These are phyloP conservation scores for Termitomyces sp. DNA, from an alignment of 768 basidiomycete genomes.

Conservation along the genomic window DNA sequence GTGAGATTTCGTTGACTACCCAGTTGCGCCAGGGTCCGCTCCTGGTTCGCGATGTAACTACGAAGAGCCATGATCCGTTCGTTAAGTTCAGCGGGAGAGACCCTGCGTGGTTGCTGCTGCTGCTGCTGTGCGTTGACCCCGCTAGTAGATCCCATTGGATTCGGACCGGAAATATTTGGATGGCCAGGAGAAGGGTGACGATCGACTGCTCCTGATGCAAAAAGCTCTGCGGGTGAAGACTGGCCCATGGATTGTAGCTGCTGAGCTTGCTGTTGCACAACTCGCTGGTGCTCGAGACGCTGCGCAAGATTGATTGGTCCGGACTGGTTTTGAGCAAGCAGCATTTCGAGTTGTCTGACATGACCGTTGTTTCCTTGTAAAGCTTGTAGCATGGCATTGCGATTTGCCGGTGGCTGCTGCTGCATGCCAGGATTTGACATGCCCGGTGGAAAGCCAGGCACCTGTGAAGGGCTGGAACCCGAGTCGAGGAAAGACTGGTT, in stretches of 20 bases:
- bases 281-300: constrained; percentile 21
- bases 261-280: constrained; percentile 24
- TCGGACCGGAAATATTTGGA: constrained; percentile 24
- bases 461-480: constrained; percentile 27
- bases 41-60: constrained; percentile 8
- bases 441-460: constrained; percentile 35
- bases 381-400: constrained; percentile 35
- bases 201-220: constrained; percentile 40
- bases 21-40: constrained; percentile 9
- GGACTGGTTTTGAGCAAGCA: constrained; percentile 44
- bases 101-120: constrained; percentile 4
- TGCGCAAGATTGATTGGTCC: constrained; percentile 29
- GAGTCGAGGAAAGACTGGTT: constrained; percentile 32
- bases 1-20: constrained; percentile 7
- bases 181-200: constrained; percentile 51
- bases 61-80: constrained; percentile 14
- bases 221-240: constrained; percentile 43
- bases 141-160: constrained; percentile 10
- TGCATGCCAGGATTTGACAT: constrained; percentile 27
- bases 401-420: constrained; percentile 17
- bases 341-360: constrained; percentile 43
- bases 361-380: constrained; percentile 29
- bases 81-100: constrained; percentile 13
- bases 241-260: constrained; percentile 35
- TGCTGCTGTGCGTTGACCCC: constrained; percentile 10